Conservation (phyloP, 169 alveolate genomes). For the Plasmodium sp. region DNA sequence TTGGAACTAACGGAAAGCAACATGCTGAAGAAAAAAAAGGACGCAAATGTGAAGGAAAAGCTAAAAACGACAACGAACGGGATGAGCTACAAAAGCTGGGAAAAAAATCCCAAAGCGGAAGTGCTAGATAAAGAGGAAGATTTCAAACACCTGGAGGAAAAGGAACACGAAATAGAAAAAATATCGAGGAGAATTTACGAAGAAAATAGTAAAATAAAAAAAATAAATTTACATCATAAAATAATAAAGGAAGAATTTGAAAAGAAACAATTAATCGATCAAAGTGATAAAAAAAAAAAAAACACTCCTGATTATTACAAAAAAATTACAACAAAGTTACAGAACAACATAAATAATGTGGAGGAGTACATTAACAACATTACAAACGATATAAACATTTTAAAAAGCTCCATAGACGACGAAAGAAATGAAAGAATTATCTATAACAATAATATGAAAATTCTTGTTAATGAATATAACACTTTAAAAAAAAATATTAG, state of each 20-base stretch:
- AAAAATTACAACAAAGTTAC: conserved; percentile 33
- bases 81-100: conserved; percentile 1
- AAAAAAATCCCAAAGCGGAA: neutral
- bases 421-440: conserved; percentile 74
- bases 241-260: conserved; percentile 63
- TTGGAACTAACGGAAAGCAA: neutral
- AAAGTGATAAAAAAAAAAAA: conserved; percentile 43
- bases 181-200: conserved; percentile 60
- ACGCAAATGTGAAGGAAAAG: conserved; percentile 21
- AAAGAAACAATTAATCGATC: conserved; percentile 63
- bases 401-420: conserved; percentile 61
- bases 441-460: conserved; percentile 64
- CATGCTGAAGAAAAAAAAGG: conserved; percentile 52
- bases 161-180: conserved; percentile 65
- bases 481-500: conserved; percentile 53
- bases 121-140: conserved; percentile 4
- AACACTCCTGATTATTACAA: conserved; percentile 58
- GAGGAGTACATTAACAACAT: conserved; percentile 70
- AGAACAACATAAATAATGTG: conserved; percentile 59
- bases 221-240: conserved; percentile 59
- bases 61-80: conserved; percentile 13
- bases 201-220: conserved; percentile 75
- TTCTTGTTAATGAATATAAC: conserved; percentile 64
- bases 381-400: conserved; percentile 62
- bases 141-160: conserved; percentile 42